These are phyloP conservation scores for Allomyces javanicus DNA, from an alignment of 192 early-diverging fungal species.

Conservation along the genomic window DNA sequence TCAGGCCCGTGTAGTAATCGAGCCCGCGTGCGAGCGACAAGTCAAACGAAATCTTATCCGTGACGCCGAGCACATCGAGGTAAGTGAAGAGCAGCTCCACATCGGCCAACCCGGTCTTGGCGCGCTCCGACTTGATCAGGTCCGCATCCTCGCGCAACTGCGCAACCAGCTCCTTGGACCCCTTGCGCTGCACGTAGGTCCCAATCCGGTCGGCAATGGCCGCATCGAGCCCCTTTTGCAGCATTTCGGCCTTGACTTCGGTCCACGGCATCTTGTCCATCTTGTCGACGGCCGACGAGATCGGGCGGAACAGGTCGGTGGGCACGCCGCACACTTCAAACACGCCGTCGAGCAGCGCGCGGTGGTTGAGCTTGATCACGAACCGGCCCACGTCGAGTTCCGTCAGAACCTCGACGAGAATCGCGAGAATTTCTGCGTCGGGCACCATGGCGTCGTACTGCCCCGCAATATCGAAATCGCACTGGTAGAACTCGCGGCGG, in stretches of 20 bases:
- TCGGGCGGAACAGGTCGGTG: conserved; percentile 61
- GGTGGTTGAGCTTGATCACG: conserved; percentile 88
- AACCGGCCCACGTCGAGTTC: conserved; percentile 71
- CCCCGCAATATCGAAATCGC: conserved; percentile 97
- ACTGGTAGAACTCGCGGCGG: conserved; percentile 98
- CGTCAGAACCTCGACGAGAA: conserved; percentile 63
- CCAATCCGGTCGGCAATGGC: conserved; percentile 79
- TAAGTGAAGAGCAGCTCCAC: conserved; percentile 72
- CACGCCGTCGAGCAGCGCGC: conserved; percentile 93
- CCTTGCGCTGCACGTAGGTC: conserved; percentile 66
- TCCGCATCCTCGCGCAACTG: conserved; percentile 40
- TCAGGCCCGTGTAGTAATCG: conserved; percentile 98
- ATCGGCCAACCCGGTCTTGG: conserved; percentile 61
- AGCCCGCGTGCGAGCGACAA: conserved; percentile 87
- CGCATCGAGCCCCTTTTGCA: conserved; percentile 69
- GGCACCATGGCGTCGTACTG: conserved; percentile 90
- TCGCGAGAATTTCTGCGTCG: conserved; percentile 70
- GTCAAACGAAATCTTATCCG: conserved; percentile 67
- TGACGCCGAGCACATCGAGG: conserved; percentile 56
- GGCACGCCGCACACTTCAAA: conserved; percentile 93
- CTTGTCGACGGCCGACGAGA: conserved; percentile 96
- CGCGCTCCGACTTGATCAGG: conserved; percentile 44
- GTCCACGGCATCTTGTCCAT: conserved; percentile 91
- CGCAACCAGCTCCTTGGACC: conserved; percentile 47
- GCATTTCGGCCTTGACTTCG: conserved; percentile 88